Evolutionary conservation across 2,329 filamentous ascomycete species (phyloP), one percentile per base, ranked within the genome.

Genomic region (Ascochyta lentis): DNA sequence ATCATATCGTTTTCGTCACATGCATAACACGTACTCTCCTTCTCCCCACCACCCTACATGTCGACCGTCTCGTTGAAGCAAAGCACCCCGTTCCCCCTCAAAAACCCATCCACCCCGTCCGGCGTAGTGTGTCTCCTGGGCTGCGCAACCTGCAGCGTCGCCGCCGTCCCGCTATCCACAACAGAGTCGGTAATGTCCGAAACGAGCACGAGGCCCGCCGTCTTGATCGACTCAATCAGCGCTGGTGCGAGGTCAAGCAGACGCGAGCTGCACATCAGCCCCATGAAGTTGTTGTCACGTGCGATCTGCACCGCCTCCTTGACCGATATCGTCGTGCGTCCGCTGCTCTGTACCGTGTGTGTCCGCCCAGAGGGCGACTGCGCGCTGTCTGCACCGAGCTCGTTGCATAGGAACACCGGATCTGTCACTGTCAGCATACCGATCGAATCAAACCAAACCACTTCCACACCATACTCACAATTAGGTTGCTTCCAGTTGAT

Each of bases 401-500:
- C 92, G 74, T 98, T 98, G 79, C 93, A 97, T 42, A 98, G 83
- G 66, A 99, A 90, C 0, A 98, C 91, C 0, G 95, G 95, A 74
- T 96, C 86, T 88, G 46, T 31, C 1, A 24, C 16, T 26, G 50
- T 71, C 24, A 71, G 63, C 42, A 49, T 27, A 34, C 13, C 23
- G 16, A 12, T 39, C 31, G 12, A n/a, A 12, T 39, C 31, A n/a
- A 15, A n/a, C 10, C 1, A 12, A 24, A 2, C 1, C 3, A 15
- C 19, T 38, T 26, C 8, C 12, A 23, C 22, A 78, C 4, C 6
- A 2, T 6, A 51, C 84, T 78, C 73, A 88, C 86, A 99, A 72
- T 98, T 99, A 2, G 95, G 95, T 76, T 99, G 95, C 76, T 99
- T 99, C 95, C 95, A 99, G 77, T 99, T 99, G 67, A 99, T 79